Evolutionary conservation across 2,329 filamentous ascomycete genomes (phyloP), one percentile per base, ranked within the genome.

Genomic region (Anthostomella pinea): DNA sequence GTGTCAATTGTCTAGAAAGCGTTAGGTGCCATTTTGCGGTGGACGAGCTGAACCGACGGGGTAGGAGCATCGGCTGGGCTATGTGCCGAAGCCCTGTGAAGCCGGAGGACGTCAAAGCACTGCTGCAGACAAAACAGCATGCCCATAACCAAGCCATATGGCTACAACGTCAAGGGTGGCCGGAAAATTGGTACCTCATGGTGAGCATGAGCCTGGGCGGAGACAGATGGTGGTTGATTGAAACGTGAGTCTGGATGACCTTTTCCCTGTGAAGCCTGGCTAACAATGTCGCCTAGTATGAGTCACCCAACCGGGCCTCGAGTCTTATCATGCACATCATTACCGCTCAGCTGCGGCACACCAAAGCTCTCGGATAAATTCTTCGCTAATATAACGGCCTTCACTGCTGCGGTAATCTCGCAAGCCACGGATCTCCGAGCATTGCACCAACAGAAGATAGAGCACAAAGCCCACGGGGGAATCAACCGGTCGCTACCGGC

Each of bases 221-320:
- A 35, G 86, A 93, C 56, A 75, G 74, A 43, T 95, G 87, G 86
- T 90, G 83, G 80, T 67, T 90, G 41, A 68, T 87, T 35, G 75
- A 83, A 60, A 60, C 78, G 73, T 81, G 66, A 65, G 74, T 68
- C 19, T 21, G 15, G 30, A 19, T 39, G 26, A 14, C 32, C n/a
- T 8, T 14, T 15, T 24, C 14, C 28, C 24, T 31, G 15, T 26
- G n/a, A 20, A 35, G 33, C 22, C 39, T 48, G 38, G 51, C 40
- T 27, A 29, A 33, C 6, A 23, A 15, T 13, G 10, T 30, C 19
- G 35, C 21, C n/a, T 34, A 48, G 51, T 42, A 29, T 36, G 32
- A 38, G 49, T 35, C 24, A 45, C 10, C 42, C 49, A 11, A 41
- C 44, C 6, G 49, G 25, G 28, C 33, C 44, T n/a, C 50, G 43